Evolutionary conservation across 2,329 filamentous ascomycete genomes (phyloP), one percentile per base, ranked within the genome.

Genomic region (Nemania sp.): DNA sequence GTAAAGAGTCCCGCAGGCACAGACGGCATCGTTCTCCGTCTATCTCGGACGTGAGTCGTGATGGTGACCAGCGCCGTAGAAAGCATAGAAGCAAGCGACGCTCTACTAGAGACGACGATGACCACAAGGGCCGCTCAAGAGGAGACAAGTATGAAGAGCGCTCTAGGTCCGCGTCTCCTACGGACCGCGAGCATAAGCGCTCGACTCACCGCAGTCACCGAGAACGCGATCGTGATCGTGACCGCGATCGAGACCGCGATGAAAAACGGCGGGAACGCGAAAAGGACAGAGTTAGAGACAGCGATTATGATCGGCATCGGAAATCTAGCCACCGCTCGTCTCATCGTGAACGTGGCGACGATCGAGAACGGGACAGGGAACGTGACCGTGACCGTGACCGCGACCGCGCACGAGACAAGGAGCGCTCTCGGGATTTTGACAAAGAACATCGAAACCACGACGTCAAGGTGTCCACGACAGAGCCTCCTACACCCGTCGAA

Each of bases 121-220:
- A 83, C 46, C 69, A 72, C 51, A 76, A 71, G 64, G 69, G 72
- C 42, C 73, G 74, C 39, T 66, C 76, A 45, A 74, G 76, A 62
- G 74, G 75, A 65, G 76, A 80, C 49, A 78, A 79, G 65, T 70
- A 80, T 66, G 77, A 78, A 12, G 82, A 86, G 49, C 82, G 83
- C 52, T 87, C 87, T 0, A 82, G 88, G 59, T 91, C 89, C 5
- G 81, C 81, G 5, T 91, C 90, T 2, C 84, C 83, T 1, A 84
- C 50, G 46, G 77, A 76, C 67, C 78, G 73, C 55, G 78, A 81
- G 20, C 75, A 77, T 80, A 78, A 69, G 73, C 74, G 70, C 76
- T 81, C 55, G 74, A 79, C 67, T 74, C 80, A 62, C 76, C 81
- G 39, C 79, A 86, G 69, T 52, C 69, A 69, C 50, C 79, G 79